These are phyloP conservation scores for Diaporthe capsici DNA, from an alignment of 2,329 filamentous ascomycete genomes.

Conservation along the genomic window DNA sequence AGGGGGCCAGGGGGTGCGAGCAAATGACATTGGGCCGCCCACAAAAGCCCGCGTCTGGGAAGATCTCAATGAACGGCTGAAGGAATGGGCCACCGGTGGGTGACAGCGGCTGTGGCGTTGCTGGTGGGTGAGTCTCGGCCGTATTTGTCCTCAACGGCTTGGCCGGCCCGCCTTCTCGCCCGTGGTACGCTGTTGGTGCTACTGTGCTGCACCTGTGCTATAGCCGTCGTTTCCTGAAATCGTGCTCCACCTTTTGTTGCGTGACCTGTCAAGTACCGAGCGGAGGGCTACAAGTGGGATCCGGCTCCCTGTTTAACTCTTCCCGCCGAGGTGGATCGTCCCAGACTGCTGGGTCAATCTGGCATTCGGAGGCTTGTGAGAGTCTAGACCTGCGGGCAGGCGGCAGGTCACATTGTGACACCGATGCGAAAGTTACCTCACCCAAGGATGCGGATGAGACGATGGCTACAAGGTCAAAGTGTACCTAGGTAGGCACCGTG, in stretches of 20 bases:
- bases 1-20: background rate
- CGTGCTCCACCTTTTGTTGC: background rate
- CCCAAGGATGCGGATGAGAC: too few species aligned
- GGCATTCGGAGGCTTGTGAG: constrained; percentile 8
- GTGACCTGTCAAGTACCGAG: constrained; percentile 4
- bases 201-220: background rate
- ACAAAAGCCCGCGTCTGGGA: background rate
- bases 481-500: too few species aligned
- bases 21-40: background rate
- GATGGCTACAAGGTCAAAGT: too few species aligned
- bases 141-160: constrained; percentile 8
- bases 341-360: constrained; percentile 23
- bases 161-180: constrained; percentile 12
- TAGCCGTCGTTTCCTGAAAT: background rate
- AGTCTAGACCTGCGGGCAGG: background rate
- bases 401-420: too few species aligned
- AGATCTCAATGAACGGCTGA: constrained; percentile 8
- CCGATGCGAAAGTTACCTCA: too few species aligned
- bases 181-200: background rate
- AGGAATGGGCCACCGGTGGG: background rate
- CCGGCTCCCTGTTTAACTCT: background rate
- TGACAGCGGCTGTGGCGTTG: constrained; percentile 28
- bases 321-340: constrained; percentile 19
- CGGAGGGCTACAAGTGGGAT: background rate
- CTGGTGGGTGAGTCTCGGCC: background rate